phyloP scores from a whole-genome alignment of 306 rosid species.

The Nissolia schottii region DNA sequence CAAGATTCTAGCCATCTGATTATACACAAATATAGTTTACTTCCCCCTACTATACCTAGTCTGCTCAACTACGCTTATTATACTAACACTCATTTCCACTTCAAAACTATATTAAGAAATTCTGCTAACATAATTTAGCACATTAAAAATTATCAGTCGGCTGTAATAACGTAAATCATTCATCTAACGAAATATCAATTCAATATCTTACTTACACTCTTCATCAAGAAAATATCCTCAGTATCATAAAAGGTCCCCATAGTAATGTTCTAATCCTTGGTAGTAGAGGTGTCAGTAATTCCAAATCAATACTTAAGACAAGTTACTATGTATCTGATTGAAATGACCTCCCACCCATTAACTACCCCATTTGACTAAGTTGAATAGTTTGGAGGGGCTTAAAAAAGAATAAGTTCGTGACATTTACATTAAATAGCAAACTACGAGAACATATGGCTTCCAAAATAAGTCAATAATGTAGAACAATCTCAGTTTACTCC shows the following conservation, averaged over 20 bases:
- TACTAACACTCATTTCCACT: neutral
- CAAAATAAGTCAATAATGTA: constrained; percentile 2
- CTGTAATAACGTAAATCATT: neutral
- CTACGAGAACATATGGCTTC: neutral
- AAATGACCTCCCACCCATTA: neutral
- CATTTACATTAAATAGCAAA: neutral
- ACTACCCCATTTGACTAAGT: neutral
- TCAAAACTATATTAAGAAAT: neutral
- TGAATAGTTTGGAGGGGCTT: neutral
- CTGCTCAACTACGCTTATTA: neutral
- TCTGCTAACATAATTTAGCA: no score
- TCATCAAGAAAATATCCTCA: neutral
- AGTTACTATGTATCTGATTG: neutral
- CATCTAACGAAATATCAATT: neutral
- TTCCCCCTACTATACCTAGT: neutral
- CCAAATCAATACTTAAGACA: neutral
- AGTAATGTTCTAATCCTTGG: neutral
- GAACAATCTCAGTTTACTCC: neutral
- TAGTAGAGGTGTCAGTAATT: neutral
- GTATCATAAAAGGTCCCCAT: neutral
- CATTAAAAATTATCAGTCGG: neutral
- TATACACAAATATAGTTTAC: neutral
- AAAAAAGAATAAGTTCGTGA: neutral
- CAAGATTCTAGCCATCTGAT: neutral
- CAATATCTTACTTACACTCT: neutral